Evolutionary conservation across 2,329 filamentous ascomycete genomes (phyloP), one percentile per base, ranked within the genome.

Genomic region (Exophiala bonariae): DNA sequence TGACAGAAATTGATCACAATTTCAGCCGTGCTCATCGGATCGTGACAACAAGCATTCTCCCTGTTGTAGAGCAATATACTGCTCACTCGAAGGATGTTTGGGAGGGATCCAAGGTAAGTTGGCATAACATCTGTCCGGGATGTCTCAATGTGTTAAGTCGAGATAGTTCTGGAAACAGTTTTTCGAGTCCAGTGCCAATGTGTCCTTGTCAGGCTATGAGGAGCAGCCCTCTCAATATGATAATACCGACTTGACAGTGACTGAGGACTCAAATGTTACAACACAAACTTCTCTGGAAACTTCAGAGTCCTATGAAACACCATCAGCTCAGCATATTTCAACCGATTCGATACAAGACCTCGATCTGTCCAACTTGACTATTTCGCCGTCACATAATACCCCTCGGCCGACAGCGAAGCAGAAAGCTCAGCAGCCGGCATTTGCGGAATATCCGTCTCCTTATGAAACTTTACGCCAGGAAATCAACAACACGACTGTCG

Each of bases 131-230:
- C 3, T 13, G 16, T 18, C 41, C 30, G 37, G 22, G 8, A 6
- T 20, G 16, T 14, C 18, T 22, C 7, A 22, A 41, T 20, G 50
- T 55, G 30, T 33, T 36, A 44, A 31, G 26, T 16, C n/a, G 17
- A 30, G 42, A 10, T 62, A 95, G 87, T 99, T 99, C 71, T 99
- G 93, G 93, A 99, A 99, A 71, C 91, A 97, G 74, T 99, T 99
- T 75, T 99, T 99, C 70, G 93, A 99, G 72, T 90, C 93, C 28
- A 96, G 91, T 38, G 93, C 93, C 65, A 97, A 99, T 62, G 92
- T 99, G 19, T 96, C 92, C 9, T 80, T 99, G 9, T 96, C 90
- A 0, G 90, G 91, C 20, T 96, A 99, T 67, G 92, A 96, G 64
- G 91, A 95, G 63, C 77, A 83, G 17, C 81, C 81, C 11, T 66